Base-by-base conservation (phyloP, 176 grass and related monocot genomes). In the Zoysia japonica region DNA sequence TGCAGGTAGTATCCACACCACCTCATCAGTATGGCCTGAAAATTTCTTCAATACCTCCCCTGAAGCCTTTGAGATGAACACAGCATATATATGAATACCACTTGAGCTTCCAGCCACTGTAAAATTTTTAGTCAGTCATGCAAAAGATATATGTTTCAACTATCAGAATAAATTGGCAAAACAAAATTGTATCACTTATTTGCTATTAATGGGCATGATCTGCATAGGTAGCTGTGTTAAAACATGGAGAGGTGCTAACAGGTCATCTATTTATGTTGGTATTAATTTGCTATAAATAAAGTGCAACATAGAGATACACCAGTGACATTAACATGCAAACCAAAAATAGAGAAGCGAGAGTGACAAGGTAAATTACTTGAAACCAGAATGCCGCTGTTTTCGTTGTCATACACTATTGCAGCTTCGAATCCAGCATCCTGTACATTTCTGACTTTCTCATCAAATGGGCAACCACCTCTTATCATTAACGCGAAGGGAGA, bases 391-490 rank as follows among this genome's bases (percentile, higher is more conserved):
- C 84, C 86, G 3, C 83, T 83, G 70, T 94, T 87, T 82, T 99
- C 96, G n/a, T 93, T 86, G 67, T 99, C 92, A 59, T 89, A 95
- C 16, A 99, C 86, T 38, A 99, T 91, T 77, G 92, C 92, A 59
- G 96, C 96, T 83, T 91, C 88, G 71, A 89, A 99, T 80, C 96
- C 96, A 78, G 92, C 92, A 93, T 91, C 74, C 81, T 99, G 88
- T 16, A 72, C 92, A 79, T 87, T 89, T 85, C 83, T 90, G 40
- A 93, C 88, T 92, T 99, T 99, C 55, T 83, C 81, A 72, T 99
- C 96, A 69, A 99, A 99, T 72, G 90, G 73, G 76, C 96, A 99
- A 5, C 89, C 89, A 6, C 90, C 96, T 80, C 96, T 90, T 74
- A 89, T 84, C 54, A 95, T 87, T 77, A 99, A 87, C 5, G 71